These are phyloP conservation scores for Porcisia hertigi DNA, from an alignment of 208 protist species.

Conservation along the genomic window DNA sequence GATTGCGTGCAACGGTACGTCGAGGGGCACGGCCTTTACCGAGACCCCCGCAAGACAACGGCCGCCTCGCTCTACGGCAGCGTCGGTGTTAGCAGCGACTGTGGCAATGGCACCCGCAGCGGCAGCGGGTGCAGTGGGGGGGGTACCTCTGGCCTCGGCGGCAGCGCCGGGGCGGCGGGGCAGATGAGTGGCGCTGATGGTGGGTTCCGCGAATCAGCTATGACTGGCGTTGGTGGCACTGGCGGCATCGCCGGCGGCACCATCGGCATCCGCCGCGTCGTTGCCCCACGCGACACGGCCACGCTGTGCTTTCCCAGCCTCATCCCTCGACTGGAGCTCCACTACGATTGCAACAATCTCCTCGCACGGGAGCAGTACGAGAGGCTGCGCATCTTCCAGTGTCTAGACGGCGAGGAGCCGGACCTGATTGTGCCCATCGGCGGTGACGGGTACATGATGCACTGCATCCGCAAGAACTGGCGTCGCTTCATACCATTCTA, in stretches of 20 bases:
- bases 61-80: conserved; percentile 33
- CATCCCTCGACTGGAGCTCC: conserved; percentile 83
- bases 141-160: background rate
- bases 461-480: conserved; percentile 91
- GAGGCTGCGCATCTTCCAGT: conserved; percentile 76
- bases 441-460: conserved; percentile 93
- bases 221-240: background rate
- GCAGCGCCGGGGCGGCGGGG: background rate
- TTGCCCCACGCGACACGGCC: conserved; percentile 42
- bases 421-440: conserved; percentile 92
- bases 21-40: conserved; percentile 79
- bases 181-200: conserved; percentile 12
- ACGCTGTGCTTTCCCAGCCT: conserved; percentile 67
- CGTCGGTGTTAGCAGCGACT: conserved; percentile 23
- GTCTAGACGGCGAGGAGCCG: conserved; percentile 63
- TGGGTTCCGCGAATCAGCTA: conserved; percentile 17
- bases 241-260: background rate
- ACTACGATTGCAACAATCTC: conserved; percentile 85
- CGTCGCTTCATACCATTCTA: conserved; percentile 90
- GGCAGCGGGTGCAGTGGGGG: conserved; percentile 11
- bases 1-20: conserved; percentile 82
- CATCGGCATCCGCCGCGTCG: conserved; percentile 10
- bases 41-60: conserved; percentile 70
- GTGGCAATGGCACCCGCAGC: conserved; percentile 11
- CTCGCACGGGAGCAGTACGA: conserved; percentile 84